Evolutionary conservation across 2,329 filamentous ascomycete genomes (phyloP).

Genomic region (Beauveria varroae): DNA sequence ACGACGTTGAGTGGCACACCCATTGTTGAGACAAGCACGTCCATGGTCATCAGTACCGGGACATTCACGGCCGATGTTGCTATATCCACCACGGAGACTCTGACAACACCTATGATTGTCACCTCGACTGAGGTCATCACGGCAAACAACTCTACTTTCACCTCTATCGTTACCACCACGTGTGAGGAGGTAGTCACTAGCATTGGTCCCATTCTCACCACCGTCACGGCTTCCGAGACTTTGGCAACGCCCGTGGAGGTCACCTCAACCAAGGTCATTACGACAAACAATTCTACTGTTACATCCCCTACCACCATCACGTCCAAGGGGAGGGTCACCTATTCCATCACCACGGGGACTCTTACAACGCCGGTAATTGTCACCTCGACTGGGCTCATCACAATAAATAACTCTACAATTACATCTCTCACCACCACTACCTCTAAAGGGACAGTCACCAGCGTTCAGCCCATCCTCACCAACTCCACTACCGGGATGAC

Average conservation of each 20-base stretch:
- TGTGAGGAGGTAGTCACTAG: not conserved
- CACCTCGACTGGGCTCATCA: too few species aligned
- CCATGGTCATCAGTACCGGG: not conserved
- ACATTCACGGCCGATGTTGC: not conserved
- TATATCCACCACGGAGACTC: not conserved
- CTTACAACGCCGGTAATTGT: too few species aligned
- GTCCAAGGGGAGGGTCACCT: not conserved
- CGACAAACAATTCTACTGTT: not conserved
- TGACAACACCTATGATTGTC: not conserved
- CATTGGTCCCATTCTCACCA: not conserved
- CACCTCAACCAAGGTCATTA: not conserved
- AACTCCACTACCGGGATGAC: not conserved
- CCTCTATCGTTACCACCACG: not conserved
- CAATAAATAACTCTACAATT: too few species aligned
- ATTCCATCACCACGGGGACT: too few species aligned
- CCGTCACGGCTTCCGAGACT: not conserved
- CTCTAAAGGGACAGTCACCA: not conserved
- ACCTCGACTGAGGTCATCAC: not conserved
- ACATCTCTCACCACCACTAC: not conserved
- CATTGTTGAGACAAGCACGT: not conserved
- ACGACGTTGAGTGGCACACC: not conserved
- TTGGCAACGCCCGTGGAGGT: not conserved
- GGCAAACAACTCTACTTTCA: not conserved
- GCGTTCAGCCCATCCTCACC: not conserved
- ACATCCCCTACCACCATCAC: not conserved